Evolutionary conservation across 2,329 filamentous ascomycete species (phyloP).

Genomic region (Malbranchea cinnamomea): DNA sequence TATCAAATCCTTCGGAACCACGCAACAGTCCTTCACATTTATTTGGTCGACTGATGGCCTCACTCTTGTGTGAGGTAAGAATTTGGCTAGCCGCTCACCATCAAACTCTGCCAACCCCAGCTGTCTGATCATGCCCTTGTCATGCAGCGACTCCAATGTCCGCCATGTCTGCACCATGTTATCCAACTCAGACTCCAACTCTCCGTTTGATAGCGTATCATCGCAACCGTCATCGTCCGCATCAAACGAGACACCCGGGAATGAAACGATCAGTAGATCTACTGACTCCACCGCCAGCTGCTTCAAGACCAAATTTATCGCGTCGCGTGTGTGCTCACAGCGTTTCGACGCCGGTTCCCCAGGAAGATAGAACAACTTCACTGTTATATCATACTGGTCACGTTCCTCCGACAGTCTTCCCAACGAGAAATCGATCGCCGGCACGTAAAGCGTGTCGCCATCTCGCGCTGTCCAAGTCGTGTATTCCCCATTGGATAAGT

Average conservation of each 20-base stretch:
- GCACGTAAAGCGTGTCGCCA: slow-evolving; percentile 53
- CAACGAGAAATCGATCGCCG: slow-evolving; percentile 56
- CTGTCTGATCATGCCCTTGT: slow-evolving; percentile 53
- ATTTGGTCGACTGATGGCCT: slow-evolving; percentile 84
- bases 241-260: slow-evolving; percentile 86
- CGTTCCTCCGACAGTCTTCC: slow-evolving; percentile 66
- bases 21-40: slow-evolving; percentile 90
- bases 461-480: slow-evolving; percentile 51
- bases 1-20: slow-evolving; percentile 76
- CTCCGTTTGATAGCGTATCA: slow-evolving; percentile 39
- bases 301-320: slow-evolving; percentile 63
- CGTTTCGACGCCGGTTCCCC: slow-evolving; percentile 50
- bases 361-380: slow-evolving; percentile 87
- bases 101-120: slow-evolving; percentile 89
- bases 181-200: slow-evolving; percentile 34
- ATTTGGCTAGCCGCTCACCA: slow-evolving; percentile 61
- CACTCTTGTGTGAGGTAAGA: slow-evolving; percentile 56
- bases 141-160: slow-evolving; percentile 57
- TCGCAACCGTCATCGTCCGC: slow-evolving; percentile 73
- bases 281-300: slow-evolving; percentile 63
- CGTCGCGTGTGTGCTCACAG: slow-evolving; percentile 57
- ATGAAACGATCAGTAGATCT: slow-evolving; percentile 82
- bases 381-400: slow-evolving; percentile 79
- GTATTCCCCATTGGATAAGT: slow-evolving; percentile 18
- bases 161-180: slow-evolving; percentile 52